Conservation (phyloP, 331 rosid genomes). For the Cydonia oblonga region DNA sequence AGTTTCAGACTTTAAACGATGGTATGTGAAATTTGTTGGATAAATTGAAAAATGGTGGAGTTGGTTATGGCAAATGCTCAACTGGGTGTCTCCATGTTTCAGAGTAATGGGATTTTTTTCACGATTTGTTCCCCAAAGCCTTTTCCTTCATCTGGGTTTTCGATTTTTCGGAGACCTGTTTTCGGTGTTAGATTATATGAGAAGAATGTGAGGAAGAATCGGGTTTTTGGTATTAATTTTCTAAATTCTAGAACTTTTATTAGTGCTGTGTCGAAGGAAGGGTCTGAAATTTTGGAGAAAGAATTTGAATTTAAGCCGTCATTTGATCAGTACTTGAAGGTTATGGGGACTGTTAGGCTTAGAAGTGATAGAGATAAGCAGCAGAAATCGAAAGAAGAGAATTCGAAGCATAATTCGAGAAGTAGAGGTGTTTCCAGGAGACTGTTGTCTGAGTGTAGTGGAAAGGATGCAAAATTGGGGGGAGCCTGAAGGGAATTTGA, state of each 20-base stretch:
- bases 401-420: conserved; percentile 4
- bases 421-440: conserved; percentile 14
- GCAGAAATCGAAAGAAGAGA: conserved; percentile 18
- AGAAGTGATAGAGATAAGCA: conserved; percentile 29
- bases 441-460: conserved; percentile 15
- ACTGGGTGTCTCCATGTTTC: conserved; percentile 30
- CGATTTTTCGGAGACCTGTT: conserved; percentile 24
- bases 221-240: not conserved
- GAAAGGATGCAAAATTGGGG: conserved; percentile 4
- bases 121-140: conserved; percentile 16
- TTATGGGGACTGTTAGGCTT: conserved; percentile 54
- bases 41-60: conserved; percentile 8
- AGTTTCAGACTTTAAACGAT: not conserved
- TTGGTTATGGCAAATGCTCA: conserved; percentile 14
- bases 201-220: conserved; percentile 13
- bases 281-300: conserved; percentile 27
- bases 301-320: conserved; percentile 66
- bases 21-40: not conserved
- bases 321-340: conserved; percentile 66
- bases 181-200: conserved; percentile 16
- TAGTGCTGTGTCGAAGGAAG: conserved; percentile 33
- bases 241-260: conserved; percentile 17
- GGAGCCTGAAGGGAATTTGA: conserved; percentile 9
- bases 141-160: conserved; percentile 21
- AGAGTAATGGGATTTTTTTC: conserved; percentile 27